Conservation (phyloP, 2,329 filamentous ascomycete species). For the Escovopsis weberi region DNA sequence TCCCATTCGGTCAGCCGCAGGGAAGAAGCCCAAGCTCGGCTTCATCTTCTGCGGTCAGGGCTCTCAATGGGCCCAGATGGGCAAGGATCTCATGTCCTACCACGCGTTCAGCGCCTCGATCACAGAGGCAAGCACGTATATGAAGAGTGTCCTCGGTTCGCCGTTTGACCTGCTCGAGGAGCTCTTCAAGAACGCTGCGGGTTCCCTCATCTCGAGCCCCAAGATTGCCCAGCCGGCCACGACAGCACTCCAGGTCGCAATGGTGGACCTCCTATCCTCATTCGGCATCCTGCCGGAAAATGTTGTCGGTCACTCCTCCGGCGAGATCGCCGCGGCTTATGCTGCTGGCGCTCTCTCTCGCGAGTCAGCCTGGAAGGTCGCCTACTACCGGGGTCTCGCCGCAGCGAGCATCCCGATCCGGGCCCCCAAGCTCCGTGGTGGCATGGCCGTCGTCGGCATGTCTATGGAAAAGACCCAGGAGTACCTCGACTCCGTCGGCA, state of each 20-base stretch:
- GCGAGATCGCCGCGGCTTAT: slow-evolving; percentile 32
- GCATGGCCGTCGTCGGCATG: slow-evolving; percentile 28
- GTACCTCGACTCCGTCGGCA: slow-evolving; percentile 12
- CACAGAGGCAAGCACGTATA: slow-evolving; percentile 16
- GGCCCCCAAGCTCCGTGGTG: slow-evolving; percentile 17
- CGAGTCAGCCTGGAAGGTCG: slow-evolving; percentile 25
- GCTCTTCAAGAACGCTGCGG: slow-evolving; percentile 13
- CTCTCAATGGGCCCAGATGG: slow-evolving; percentile 29
- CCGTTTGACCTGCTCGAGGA: slow-evolving; percentile 22
- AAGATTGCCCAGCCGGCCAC: slow-evolving; percentile 26
- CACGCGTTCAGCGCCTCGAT: slow-evolving; percentile 27
- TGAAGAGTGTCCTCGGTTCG: slow-evolving; percentile 16
- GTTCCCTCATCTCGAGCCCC: slow-evolving; percentile 18
- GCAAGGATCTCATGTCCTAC: slow-evolving; percentile 25
- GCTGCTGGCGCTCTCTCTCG: slow-evolving; percentile 21
- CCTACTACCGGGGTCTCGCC: slow-evolving; percentile 26
- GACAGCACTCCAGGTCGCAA: slow-evolving; percentile 27
- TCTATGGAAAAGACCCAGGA: slow-evolving; percentile 13
- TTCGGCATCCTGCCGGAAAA: slow-evolving; percentile 18
- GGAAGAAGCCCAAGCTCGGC: slow-evolving; percentile 17
- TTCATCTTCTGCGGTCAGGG: slow-evolving; percentile 32
- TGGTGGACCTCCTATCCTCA: slow-evolving; percentile 24
- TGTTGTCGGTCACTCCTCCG: slow-evolving; percentile 31
- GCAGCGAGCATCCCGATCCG: slow-evolving; percentile 16
- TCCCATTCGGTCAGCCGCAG: slow-evolving; percentile 12